A percentile compares a stretch with the other conserved stretches of the same genome.
Conservation (phyloP, 164 flowering plant genomes). For the Cinnamomum chago region DNA sequence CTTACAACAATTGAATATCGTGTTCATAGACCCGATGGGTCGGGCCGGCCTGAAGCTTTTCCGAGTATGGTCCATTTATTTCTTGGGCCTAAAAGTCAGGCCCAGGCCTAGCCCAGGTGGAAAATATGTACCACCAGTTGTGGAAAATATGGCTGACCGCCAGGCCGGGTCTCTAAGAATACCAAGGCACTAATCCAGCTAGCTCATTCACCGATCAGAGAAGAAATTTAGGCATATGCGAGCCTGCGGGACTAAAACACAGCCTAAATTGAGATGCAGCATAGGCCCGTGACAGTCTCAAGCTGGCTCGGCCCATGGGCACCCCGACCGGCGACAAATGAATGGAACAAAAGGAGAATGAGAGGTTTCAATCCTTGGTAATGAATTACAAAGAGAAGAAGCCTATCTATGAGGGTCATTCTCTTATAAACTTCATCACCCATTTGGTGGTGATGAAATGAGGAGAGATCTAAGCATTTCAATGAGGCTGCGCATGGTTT, state of each 20-base stretch:
- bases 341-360: neutral
- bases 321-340: neutral
- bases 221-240: neutral
- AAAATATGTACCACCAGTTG: neutral
- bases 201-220: neutral
- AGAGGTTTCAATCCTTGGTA: too few relatives aligned
- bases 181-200: too few relatives aligned
- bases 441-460: neutral
- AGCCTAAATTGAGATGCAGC: too few relatives aligned
- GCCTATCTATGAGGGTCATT: constrained; percentile 31
- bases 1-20: neutral
- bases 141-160: neutral
- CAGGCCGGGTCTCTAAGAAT: neutral
- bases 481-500: too few relatives aligned
- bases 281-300: too few relatives aligned
- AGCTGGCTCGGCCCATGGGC: too few relatives aligned
- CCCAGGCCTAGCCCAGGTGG: neutral
- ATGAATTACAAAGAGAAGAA: constrained; percentile 31
- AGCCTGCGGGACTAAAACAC: too few relatives aligned
- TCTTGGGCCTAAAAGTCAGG: neutral
- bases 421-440: constrained; percentile 11
- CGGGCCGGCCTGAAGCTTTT: neutral
- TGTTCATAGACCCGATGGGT: neutral
- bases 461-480: neutral
- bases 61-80: neutral